Evolutionary conservation across 1,284 basidiomycete genomes (phyloP).

Genomic region (Tilletia indica): DNA sequence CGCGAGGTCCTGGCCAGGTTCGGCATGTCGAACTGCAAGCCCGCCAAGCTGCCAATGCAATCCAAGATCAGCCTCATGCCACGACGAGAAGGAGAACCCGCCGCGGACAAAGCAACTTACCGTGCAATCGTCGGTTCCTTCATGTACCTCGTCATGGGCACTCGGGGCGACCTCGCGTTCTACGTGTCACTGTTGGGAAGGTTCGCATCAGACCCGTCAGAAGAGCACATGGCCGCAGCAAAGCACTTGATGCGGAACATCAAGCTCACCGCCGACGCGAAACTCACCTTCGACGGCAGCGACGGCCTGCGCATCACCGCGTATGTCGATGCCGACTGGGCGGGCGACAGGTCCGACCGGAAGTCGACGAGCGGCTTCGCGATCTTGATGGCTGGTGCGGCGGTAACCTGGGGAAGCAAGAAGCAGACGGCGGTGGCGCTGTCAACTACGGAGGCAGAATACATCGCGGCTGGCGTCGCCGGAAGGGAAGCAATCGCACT

Average conservation of each 20-base stretch:
- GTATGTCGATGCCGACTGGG: conserved; percentile 27
- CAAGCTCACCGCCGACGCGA: conserved; percentile 59
- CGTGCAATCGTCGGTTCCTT: conserved; percentile 55
- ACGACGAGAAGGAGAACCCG: background rate
- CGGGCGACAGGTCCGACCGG: conserved; percentile 13
- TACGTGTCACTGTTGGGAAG: conserved; percentile 57
- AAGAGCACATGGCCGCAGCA: conserved; percentile 57
- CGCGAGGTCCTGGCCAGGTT: background rate
- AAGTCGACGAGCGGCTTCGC: conserved; percentile 7
- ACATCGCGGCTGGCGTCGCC: background rate
- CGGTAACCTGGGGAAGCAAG: background rate
- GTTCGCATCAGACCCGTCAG: conserved; percentile 45
- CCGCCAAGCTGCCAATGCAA: background rate
- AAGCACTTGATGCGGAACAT: conserved; percentile 60
- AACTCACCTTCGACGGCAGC: conserved; percentile 35
- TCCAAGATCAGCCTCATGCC: background rate
- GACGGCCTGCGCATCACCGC: background rate
- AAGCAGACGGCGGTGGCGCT: background rate
- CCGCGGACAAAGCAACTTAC: background rate
- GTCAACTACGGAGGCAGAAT: conserved; percentile 11
- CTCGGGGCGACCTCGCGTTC: conserved; percentile 59
- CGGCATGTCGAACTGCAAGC: conserved; percentile 3
- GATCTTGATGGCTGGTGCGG: background rate
- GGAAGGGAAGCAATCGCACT: background rate
- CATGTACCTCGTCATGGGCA: conserved; percentile 58